Conservation (phyloP, 768 basidiomycete genomes). For the Megacollybia marginata region DNA sequence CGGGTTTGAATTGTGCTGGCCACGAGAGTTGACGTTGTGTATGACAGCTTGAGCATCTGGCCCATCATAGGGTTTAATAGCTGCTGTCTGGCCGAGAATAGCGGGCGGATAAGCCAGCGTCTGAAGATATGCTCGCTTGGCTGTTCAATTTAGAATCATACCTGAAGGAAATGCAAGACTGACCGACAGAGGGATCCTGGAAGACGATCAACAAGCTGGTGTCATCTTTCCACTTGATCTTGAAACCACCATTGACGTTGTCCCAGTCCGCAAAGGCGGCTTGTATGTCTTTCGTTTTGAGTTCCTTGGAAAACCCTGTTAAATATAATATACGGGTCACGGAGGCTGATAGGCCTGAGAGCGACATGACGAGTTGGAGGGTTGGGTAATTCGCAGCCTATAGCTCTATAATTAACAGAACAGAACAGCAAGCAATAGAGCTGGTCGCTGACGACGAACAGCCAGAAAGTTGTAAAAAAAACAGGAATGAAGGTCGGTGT, state of each 20-base stretch:
- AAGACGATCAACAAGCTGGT: slow-evolving; percentile 94
- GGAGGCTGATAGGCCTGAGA: slow-evolving; percentile 83
- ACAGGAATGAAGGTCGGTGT: neutral
- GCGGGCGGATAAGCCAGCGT: slow-evolving; percentile 79
- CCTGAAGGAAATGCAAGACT: slow-evolving; percentile 25
- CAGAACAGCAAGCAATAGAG: neutral
- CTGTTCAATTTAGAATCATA: slow-evolving; percentile 31
- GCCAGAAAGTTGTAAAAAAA: neutral
- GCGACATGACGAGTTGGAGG: slow-evolving; percentile 10
- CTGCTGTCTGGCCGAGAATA: slow-evolving; percentile 50
- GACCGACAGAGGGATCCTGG: slow-evolving; percentile 81
- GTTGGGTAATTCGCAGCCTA: neutral
- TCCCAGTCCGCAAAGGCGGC: slow-evolving; percentile 88
- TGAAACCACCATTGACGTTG: slow-evolving; percentile 80
- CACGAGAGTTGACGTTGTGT: slow-evolving; percentile 73
- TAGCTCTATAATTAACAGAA: neutral
- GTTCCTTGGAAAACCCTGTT: slow-evolving; percentile 88
- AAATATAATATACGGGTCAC: slow-evolving; percentile 93
- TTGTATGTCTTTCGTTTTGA: slow-evolving; percentile 98
- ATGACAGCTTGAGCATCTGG: slow-evolving; percentile 86
- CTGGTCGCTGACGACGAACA: neutral
- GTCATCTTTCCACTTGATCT: slow-evolving; percentile 99
- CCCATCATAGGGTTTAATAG: slow-evolving; percentile 89
- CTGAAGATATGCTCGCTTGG: slow-evolving; percentile 92
- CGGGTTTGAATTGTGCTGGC: slow-evolving; percentile 49